Evolutionary conservation across 768 basidiomycete species (phyloP).

Genomic region (Suillus hirtellus): DNA sequence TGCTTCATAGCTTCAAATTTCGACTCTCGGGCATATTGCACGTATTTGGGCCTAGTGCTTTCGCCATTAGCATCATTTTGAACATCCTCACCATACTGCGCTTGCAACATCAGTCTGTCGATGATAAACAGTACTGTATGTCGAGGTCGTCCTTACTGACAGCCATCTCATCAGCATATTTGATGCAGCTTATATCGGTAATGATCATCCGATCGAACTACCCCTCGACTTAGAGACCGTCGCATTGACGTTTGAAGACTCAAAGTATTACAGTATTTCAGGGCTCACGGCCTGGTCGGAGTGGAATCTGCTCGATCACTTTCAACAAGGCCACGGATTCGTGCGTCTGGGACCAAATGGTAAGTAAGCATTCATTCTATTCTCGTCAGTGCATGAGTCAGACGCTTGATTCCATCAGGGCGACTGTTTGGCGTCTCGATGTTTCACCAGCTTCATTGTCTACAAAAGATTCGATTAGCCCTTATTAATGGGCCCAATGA

Average conservation of each 20-base stretch:
- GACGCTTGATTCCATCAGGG: background rate
- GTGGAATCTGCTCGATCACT: slow-evolving; percentile 25
- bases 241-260: slow-evolving; percentile 27
- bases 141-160: background rate
- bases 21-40: background rate
- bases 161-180: background rate
- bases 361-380: background rate
- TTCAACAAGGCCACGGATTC: slow-evolving; percentile 22
- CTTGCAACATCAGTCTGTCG: background rate
- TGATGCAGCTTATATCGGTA: slow-evolving; percentile 25
- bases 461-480: slow-evolving; percentile 20
- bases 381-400: too few species aligned
- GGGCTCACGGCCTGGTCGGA: slow-evolving; percentile 21
- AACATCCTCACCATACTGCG: background rate
- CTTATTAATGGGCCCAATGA: slow-evolving; percentile 1
- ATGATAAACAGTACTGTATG: slow-evolving; percentile 10
- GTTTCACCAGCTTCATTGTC: slow-evolving; percentile 34
- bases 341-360: slow-evolving; percentile 27
- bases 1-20: background rate
- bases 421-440: slow-evolving; percentile 29
- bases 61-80: background rate
- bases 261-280: slow-evolving; percentile 26
- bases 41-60: background rate
- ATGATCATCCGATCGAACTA: slow-evolving; percentile 28
- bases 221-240: slow-evolving; percentile 16